Percentiles rank a stretch among this genome's conserved stretches.
Conservation (phyloP, 495 filamentous ascomycete species). For the Sporormia fimetaria region DNA sequence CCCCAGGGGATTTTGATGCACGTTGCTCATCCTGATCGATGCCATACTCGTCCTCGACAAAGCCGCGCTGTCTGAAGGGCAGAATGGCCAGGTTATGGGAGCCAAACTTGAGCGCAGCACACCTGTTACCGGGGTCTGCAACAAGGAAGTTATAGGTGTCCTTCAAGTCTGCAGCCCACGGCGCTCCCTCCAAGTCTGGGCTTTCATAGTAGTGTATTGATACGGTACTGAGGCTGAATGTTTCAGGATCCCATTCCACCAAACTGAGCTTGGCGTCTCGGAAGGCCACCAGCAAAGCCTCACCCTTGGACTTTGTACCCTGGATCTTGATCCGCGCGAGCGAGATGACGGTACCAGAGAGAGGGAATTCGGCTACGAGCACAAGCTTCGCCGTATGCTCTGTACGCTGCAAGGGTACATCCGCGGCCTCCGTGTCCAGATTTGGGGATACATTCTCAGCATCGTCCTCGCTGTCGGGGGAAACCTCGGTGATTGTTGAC, state of each 20-base stretch:
- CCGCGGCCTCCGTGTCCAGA: conserved; percentile 17
- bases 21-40: conserved; percentile 53
- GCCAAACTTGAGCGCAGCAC: conserved; percentile 88
- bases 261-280: conserved; percentile 85
- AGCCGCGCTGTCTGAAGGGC: conserved; percentile 87
- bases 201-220: conserved; percentile 98
- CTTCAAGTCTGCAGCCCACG: conserved; percentile 60
- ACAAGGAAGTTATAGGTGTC: conserved; percentile 65
- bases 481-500: conserved; percentile 32
- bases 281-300: conserved; percentile 72
- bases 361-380: conserved; percentile 67
- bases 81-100: conserved; percentile 79
- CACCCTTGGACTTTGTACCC: conserved; percentile 63
- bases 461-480: conserved; percentile 24
- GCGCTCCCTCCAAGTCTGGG: conserved; percentile 67
- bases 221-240: conserved; percentile 64
- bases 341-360: conserved; percentile 74
- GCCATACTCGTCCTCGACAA: conserved; percentile 84
- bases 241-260: conserved; percentile 86
- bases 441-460: conserved; percentile 15
- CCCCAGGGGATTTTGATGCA: conserved; percentile 20
- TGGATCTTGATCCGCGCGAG: conserved; percentile 62
- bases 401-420: conserved; percentile 36
- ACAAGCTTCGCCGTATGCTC: conserved; percentile 66
- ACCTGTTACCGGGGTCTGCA: conserved; percentile 83